These are phyloP conservation scores for Ceratobasidium sp. DNA, from an alignment of 1,284 basidiomycete genomes.

Conservation along the genomic window DNA sequence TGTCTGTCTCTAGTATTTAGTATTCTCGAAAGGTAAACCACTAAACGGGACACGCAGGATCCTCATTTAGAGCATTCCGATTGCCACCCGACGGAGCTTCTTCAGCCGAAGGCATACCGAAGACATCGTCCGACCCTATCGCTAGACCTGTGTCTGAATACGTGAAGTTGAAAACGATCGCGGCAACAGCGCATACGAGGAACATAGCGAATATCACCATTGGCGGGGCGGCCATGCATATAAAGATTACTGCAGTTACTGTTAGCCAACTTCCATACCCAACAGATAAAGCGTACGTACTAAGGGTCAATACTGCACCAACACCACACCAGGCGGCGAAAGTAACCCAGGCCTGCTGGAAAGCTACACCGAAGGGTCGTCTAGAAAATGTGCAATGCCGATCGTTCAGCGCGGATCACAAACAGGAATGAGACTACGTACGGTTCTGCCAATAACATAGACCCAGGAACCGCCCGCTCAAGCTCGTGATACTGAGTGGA, in stretches of 20 bases:
- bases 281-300: neutral
- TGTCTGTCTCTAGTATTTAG: no score
- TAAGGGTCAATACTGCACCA: neutral
- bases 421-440: neutral
- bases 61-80: no score
- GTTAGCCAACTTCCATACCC: neutral
- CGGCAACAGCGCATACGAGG: neutral
- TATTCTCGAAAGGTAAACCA: no score
- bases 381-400: neutral
- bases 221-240: neutral
- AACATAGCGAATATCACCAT: constrained; percentile 1
- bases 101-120: neutral
- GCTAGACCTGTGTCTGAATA: neutral
- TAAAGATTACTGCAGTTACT: neutral
- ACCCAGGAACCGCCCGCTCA: neutral
- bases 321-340: constrained; percentile 9
- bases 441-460: constrained; percentile 1
- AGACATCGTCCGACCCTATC: neutral
- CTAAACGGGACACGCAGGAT: no score
- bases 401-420: neutral
- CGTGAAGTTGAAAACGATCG: constrained; percentile 5
- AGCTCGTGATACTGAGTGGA: constrained; percentile 30
- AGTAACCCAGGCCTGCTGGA: neutral
- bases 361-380: constrained; percentile 22
- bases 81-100: neutral